Conservation (phyloP, 2,329 filamentous ascomycete species). For the Microthyrium microscopicum region DNA sequence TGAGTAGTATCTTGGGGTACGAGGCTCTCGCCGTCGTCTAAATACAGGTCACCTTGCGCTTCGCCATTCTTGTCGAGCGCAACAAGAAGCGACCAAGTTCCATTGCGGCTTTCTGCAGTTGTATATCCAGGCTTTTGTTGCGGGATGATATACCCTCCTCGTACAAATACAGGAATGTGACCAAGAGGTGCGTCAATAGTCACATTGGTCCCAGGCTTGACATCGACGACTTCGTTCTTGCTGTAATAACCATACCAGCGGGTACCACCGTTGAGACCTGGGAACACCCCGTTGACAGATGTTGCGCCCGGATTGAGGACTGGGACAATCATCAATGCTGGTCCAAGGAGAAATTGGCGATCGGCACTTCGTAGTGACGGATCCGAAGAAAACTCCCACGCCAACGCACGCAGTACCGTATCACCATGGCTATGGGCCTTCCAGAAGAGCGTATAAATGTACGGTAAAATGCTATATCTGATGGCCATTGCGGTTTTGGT, state of each 20-base stretch:
- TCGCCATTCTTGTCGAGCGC: conserved; percentile 38
- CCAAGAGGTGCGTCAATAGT: conserved; percentile 45
- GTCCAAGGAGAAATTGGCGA: conserved; percentile 58
- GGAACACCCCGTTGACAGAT: conserved; percentile 52
- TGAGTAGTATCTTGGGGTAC: conserved; percentile 36
- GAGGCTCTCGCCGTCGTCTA: conserved; percentile 60
- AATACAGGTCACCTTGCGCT: conserved; percentile 47
- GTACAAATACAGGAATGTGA: conserved; percentile 56
- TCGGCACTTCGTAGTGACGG: conserved; percentile 52
- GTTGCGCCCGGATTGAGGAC: conserved; percentile 45
- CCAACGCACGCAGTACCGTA: conserved; percentile 52
- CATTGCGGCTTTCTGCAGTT: conserved; percentile 43
- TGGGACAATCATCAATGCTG: conserved; percentile 44
- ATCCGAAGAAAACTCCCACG: conserved; percentile 55
- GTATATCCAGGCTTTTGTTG: conserved; percentile 53
- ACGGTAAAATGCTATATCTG: conserved; percentile 54
- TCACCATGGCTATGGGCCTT: conserved; percentile 46
- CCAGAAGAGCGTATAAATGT: conserved; percentile 61
- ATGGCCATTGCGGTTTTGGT: conserved; percentile 51
- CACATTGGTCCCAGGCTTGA: conserved; percentile 36
- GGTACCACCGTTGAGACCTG: conserved; percentile 41
- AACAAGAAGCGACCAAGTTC: conserved; percentile 50
- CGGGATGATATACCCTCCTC: conserved; percentile 51
- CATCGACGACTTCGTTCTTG: conserved; percentile 34
- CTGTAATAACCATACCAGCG: conserved; percentile 72